Evolutionary conservation across 2,329 filamentous ascomycete genomes (phyloP).

Genomic region (Zymoseptoria ardabiliae): DNA sequence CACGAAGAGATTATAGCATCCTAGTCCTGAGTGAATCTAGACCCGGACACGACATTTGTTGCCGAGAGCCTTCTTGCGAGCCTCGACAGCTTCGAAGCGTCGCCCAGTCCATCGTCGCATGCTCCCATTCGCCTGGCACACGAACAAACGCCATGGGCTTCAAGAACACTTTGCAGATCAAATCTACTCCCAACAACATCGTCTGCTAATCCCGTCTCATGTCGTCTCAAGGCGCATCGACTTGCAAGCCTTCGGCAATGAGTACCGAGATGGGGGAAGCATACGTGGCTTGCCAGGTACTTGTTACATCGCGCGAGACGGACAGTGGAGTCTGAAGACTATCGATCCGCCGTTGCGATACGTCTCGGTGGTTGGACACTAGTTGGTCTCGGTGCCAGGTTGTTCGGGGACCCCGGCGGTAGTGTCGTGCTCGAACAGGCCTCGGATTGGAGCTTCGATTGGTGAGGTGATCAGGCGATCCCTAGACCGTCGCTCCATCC

Average conservation of each 20-base stretch:
- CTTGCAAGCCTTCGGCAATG: not conserved
- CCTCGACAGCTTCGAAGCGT: not conserved
- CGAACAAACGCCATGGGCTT: too few species aligned
- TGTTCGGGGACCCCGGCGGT: not conserved
- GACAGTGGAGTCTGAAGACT: not conserved
- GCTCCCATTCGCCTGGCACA: too few species aligned
- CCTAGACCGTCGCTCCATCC: not conserved
- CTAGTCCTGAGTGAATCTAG: not conserved
- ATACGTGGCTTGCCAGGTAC: not conserved
- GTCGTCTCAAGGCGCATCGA: not conserved
- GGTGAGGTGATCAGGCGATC: not conserved
- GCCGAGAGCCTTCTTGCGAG: not conserved
- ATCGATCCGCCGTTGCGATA: not conserved
- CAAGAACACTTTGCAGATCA: too few species aligned
- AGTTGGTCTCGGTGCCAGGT: not conserved
- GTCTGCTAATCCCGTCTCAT: not conserved
- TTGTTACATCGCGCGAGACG: not conserved
- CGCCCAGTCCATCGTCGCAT: not conserved
- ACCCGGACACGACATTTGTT: not conserved
- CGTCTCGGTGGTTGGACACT: not conserved
- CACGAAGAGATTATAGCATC: not conserved
- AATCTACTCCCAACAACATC: too few species aligned
- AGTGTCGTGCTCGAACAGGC: not conserved
- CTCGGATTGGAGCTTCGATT: not conserved
- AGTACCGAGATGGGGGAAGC: not conserved